phyloP scores from a whole-genome alignment of 805 yeast species.

The Lipomyces lipofer region DNA sequence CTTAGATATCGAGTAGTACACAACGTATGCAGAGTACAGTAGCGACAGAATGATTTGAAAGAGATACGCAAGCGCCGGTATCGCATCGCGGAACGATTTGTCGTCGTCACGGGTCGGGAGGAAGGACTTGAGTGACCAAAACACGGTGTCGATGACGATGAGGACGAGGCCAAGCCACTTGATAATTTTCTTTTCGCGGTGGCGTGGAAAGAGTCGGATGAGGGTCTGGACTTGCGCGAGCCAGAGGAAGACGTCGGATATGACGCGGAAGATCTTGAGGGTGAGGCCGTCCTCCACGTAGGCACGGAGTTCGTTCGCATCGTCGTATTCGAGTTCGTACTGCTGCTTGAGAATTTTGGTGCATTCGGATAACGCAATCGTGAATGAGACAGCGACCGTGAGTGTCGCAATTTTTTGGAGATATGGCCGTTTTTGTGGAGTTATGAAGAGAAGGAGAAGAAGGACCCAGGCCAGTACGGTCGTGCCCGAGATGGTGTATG shows the following conservation, averaged over 20 bases:
- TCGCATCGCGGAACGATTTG: conserved; percentile 37
- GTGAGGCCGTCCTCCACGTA: conserved; percentile 43
- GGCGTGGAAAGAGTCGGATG: conserved; percentile 42
- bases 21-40: conserved; percentile 39
- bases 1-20: conserved; percentile 46
- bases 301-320: conserved; percentile 46
- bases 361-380: conserved; percentile 51
- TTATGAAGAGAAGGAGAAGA: conserved; percentile 54
- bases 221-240: conserved; percentile 59
- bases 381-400: conserved; percentile 54
- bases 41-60: conserved; percentile 40
- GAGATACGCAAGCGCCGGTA: conserved; percentile 39
- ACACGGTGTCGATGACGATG: conserved; percentile 37
- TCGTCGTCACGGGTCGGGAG: conserved; percentile 27
- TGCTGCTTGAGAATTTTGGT: conserved; percentile 52
- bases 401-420: conserved; percentile 60
- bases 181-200: conserved; percentile 39
- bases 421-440: conserved; percentile 58
- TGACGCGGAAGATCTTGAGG: conserved; percentile 44
- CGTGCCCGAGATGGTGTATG: conserved; percentile 38
- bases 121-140: conserved; percentile 35
- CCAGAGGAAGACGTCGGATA: conserved; percentile 50
- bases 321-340: conserved; percentile 55
- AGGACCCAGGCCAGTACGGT: conserved; percentile 67
- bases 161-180: conserved; percentile 41